Evolutionary conservation across 495 filamentous ascomycete genomes (phyloP), one percentile per base, ranked within the genome.

Genomic region (Trichoderma orchidacearum): DNA sequence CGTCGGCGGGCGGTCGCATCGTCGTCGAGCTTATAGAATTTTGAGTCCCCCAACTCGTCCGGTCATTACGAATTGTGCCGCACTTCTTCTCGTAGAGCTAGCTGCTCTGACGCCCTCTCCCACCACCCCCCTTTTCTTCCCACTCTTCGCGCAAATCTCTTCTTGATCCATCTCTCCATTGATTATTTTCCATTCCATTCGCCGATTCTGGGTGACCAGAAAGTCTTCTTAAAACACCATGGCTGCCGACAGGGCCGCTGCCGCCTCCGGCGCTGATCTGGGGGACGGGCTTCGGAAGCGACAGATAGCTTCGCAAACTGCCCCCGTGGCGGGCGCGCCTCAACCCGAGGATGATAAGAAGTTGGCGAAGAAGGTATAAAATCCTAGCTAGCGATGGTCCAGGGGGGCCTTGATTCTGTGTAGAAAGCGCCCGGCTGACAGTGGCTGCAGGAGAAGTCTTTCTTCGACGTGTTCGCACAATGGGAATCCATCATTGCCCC

Each of bases 401-500:
- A 1, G 18, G n/a, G n/a, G n/a, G 34, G 41, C 25, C 45, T 31
- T 25, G 31, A 13, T 25, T 30, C 34, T 45, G 25, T 60, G 50
- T 45, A 25, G 58, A 18, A 52, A 11, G 7, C n/a, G n/a, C 25
- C 9, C 31, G 18, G 35, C 53, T 55, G 31, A 55, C 53, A 15
- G 34, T 51, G 52, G 32, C 21, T n/a, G 7, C 61, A 76, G 72
- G 63, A 67, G 56, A 72, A 76, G 51, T 75, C 75, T n/a, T 35
- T 85, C 56, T 70, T 89, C 41, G 67, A 83, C 51, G 74, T 80
- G 52, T 78, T 95, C 51, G 83, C 86, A 66, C 75, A 84, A 63
- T 91, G 84, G 79, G 93, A 98, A 67, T 87, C 84, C 70, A 70
- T 97, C 56, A 80, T 95, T 68, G 89, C 87, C 31, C 93, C 94